Evolutionary conservation across 306 rosid species (phyloP).

Genomic region (Vigna mungo): DNA sequence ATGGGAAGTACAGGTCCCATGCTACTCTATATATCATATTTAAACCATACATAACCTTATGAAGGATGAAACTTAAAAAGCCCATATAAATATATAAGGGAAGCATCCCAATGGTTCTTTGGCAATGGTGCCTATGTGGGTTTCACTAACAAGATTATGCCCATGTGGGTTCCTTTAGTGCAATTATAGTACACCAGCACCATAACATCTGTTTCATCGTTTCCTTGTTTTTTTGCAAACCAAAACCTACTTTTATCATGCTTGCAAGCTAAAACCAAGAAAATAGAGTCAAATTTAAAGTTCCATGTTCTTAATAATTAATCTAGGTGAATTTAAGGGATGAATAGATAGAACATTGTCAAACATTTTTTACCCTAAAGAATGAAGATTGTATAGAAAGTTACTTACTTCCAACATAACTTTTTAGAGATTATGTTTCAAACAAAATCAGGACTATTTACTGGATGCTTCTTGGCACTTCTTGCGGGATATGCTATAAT

Average conservation of each 20-base stretch:
- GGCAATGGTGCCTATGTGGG: slow-evolving; percentile 40
- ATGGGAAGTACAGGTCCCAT: slow-evolving; percentile 58
- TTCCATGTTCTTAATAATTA: not conserved
- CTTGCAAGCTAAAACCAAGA: slow-evolving; percentile 1
- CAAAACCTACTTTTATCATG: not conserved
- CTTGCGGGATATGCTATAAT: slow-evolving; percentile 82
- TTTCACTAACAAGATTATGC: slow-evolving; percentile 44
- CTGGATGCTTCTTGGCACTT: slow-evolving; percentile 83
- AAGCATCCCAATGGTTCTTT: slow-evolving; percentile 43
- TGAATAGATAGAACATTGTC: not conserved
- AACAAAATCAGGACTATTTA: slow-evolving; percentile 71
- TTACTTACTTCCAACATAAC: slow-evolving; percentile 24
- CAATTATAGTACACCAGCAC: slow-evolving; percentile 6
- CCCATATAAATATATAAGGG: slow-evolving; percentile 41
- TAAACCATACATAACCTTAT: slow-evolving; percentile 42
- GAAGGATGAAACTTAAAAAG: slow-evolving; percentile 47
- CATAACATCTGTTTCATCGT: not conserved
- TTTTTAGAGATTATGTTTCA: slow-evolving; percentile 16
- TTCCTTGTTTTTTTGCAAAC: slow-evolving; percentile 2
- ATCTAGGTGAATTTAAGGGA: not conserved
- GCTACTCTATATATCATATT: slow-evolving; percentile 37
- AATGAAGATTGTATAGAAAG: not conserved
- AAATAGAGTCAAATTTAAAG: not conserved
- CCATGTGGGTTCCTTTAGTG: not conserved
- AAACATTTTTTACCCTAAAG: not conserved